Evolutionary conservation across 331 rosid genomes (phyloP), one percentile per base, ranked within the genome.

Genomic region (Rhamnella rubrinervis): DNA sequence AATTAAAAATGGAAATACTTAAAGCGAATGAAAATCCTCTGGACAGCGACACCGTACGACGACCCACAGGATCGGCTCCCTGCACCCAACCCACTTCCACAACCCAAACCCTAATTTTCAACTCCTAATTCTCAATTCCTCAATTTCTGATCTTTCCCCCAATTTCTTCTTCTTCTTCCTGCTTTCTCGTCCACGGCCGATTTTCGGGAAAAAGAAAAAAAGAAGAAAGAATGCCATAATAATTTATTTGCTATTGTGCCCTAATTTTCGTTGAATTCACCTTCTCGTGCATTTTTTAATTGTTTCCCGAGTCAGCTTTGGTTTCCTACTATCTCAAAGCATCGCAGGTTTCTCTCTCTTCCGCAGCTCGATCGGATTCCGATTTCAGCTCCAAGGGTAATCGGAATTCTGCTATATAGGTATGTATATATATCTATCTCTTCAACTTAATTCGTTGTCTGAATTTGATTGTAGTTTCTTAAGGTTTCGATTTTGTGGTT

Each of bases 31-130:
- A 85, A 70, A 79, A 73, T 71, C 81, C 65, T 75, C 79, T 57
- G 80, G 82, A 85, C 79, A 77, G 88, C 79, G 86, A 81, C 82
- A 77, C 83, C 85, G 82, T 86, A 81, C 85, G 82, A 72, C 87
- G 82, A 85, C 83, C 79, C 77, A 47, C 83, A 74, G 78, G 77
- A 73, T 81, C 78, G 39, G 66, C 87, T 75, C 82, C 83, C 75
- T 81, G 80, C 78, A 75, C 86, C 25, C 19, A 74, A 31, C 35
- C 35, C 35, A 31, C 35, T 31, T 0, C 35, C 35, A 31, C 35
- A 31, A 31, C 35, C 35, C 83, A 76, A 88, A 80, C 91, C 95
- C 95, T 84, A 86, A 78, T 75, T 81, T 50, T 49, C 67, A 57
- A 59, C 51, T 71, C 38, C 20, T 21, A 53, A 53, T n/a, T 53